These are phyloP conservation scores for Periconia macrospinosa DNA, from an alignment of 2,329 filamentous ascomycete genomes.

Conservation along the genomic window DNA sequence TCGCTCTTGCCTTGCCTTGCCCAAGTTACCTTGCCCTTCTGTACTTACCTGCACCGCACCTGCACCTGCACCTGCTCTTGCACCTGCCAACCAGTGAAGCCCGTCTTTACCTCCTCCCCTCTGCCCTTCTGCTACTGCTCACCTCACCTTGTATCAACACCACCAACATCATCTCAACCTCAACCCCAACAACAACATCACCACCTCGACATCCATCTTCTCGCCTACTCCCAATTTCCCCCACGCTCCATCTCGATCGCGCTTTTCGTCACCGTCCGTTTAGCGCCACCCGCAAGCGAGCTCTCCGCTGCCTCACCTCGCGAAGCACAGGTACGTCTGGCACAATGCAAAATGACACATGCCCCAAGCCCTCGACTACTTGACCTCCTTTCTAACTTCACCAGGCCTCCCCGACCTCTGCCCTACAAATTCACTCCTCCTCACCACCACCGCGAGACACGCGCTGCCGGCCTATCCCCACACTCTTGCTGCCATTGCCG, in stretches of 20 bases:
- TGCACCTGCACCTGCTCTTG: no score
- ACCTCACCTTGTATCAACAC: not conserved
- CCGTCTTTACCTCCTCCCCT: not conserved
- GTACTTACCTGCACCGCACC: no score
- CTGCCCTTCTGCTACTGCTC: not conserved
- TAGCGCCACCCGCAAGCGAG: constrained; percentile 36
- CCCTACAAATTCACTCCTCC: not conserved
- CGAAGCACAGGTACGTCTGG: constrained; percentile 30
- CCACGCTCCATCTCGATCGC: not conserved
- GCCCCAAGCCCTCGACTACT: not conserved
- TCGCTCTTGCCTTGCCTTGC: not conserved
- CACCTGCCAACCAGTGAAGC: not conserved
- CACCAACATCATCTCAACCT: not conserved
- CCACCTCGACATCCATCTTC: not conserved
- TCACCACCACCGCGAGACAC: constrained; percentile 19
- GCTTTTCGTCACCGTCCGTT: constrained; percentile 26
- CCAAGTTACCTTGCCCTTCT: no score
- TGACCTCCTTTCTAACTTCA: constrained; percentile 25
- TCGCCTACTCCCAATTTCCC: not conserved
- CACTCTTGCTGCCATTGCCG: constrained; percentile 22
- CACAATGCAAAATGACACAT: constrained; percentile 11
- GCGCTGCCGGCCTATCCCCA: constrained; percentile 7
- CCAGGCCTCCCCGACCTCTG: constrained; percentile 13
- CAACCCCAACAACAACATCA: constrained; percentile 7
- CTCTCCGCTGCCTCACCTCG: constrained; percentile 34